These are phyloP conservation scores for Alternaria alternata DNA, from an alignment of 2,329 filamentous ascomycete genomes.

Conservation along the genomic window DNA sequence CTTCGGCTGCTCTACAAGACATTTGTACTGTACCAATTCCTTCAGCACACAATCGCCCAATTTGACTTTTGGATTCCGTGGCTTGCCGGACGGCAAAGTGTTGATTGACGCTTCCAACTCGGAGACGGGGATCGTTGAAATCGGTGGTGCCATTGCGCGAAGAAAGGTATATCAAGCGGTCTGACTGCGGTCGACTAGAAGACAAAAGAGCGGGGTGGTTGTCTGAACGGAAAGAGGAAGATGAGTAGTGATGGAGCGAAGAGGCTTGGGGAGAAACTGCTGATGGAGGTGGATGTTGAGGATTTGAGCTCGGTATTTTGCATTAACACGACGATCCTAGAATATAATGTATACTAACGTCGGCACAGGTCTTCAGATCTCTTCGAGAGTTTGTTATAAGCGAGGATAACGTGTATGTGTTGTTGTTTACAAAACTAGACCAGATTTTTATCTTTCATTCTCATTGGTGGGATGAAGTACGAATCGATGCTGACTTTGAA, in stretches of 20 bases:
- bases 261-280: slow-evolving; percentile 62
- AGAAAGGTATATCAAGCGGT: neutral
- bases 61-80: slow-evolving; percentile 62
- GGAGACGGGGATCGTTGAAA: slow-evolving; percentile 62
- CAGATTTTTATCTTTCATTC: neutral
- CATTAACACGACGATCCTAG: neutral
- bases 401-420: slow-evolving; percentile 17
- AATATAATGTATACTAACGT: neutral
- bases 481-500: neutral
- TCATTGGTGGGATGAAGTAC: neutral
- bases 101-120: slow-evolving; percentile 62
- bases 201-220: neutral
- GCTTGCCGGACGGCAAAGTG: slow-evolving; percentile 59
- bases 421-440: no score
- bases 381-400: slow-evolving; percentile 39
- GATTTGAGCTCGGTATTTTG: slow-evolving; percentile 40
- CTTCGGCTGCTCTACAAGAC: slow-evolving; percentile 57
- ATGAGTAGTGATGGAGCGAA: slow-evolving; percentile 47
- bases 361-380: slow-evolving; percentile 51
- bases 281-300: slow-evolving; percentile 50
- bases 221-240: slow-evolving; percentile 7
- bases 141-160: slow-evolving; percentile 62
- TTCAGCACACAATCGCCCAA: slow-evolving; percentile 64
- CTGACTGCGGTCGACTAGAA: neutral
- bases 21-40: slow-evolving; percentile 70